Evolutionary conservation across 2,329 filamentous ascomycete genomes (phyloP), one percentile per base, ranked within the genome.

Genomic region (Ophiosphaerella herpotricha): DNA sequence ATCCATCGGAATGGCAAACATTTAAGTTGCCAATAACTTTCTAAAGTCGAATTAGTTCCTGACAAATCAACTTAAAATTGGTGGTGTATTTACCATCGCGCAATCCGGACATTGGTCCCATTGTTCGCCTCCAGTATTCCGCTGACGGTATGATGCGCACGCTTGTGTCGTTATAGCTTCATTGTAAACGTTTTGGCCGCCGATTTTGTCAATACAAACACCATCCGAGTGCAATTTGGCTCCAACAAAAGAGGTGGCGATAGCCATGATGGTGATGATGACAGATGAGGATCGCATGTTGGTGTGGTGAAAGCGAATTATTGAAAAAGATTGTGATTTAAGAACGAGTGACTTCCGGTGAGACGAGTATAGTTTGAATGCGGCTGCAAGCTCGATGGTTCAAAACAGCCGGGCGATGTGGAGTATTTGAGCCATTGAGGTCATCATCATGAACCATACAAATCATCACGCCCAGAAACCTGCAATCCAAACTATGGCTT

Each of bases 51-150:
- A 23, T 58, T 21, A 55, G 49, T 18, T 21, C 26, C 42, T 39
- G 5, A 32, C 41, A 6, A 7, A 45, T 12, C 48, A 18, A 8
- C 16, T n/a, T 7, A 13, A 26, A 23, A 1, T 37, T 24, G 32
- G 18, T 16, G 13, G n/a, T 8, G 7, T 2, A 39, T 51, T 57
- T 52, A 63, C 65, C 46, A 66, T 58, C 2, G 38, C 42, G 48
- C 66, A 70, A 40, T 70, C 66, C 5, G 65, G 61, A 46, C 66
- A 70, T 2, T 43, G 43, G 41, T 68, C 60, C 65, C 65, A 68
- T 16, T 60, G 55, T 31, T 67, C 39, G 33, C 29, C 13, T 24
- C 66, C 66, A 11, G 60, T 68, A 43, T 70, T 66, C 16, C 66
- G 60, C n/a, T 34, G 46, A 18, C 42, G 26, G 52, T 68, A 67